A percentile compares a stretch with the other conserved stretches of the same genome.
Conservation (phyloP, 2,329 filamentous ascomycete genomes). For the Fusarium sp. region DNA sequence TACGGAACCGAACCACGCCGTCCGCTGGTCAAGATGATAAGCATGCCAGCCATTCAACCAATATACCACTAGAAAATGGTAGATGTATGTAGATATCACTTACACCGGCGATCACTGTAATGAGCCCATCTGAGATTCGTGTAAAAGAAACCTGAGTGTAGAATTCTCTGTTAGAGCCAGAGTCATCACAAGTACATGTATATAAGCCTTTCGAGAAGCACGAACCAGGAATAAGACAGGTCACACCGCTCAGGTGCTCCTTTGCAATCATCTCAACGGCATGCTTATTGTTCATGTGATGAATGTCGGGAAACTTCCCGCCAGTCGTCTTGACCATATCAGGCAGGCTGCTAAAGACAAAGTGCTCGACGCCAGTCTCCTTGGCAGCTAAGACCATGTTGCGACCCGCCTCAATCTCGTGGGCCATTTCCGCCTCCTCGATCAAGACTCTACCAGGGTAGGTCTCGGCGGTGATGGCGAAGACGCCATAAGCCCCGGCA, state of each 20-base stretch:
- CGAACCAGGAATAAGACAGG: slow-evolving; percentile 26
- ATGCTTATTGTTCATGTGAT: slow-evolving; percentile 32
- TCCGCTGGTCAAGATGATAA: slow-evolving; percentile 7
- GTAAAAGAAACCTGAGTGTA: slow-evolving; percentile 27
- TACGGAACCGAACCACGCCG: slow-evolving; percentile 26
- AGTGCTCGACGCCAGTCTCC: slow-evolving; percentile 22
- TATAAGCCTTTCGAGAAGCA: not conserved
- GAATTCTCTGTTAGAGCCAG: not conserved
- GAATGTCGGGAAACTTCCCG: slow-evolving; percentile 15
- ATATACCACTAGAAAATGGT: not conserved
- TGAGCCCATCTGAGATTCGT: slow-evolving; percentile 31
- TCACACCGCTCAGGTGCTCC: slow-evolving; percentile 17
- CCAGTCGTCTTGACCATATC: slow-evolving; percentile 15
- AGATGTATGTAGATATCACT: not conserved
- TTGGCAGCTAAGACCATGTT: slow-evolving; percentile 32
- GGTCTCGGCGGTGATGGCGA: slow-evolving; percentile 23
- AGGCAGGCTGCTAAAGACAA: slow-evolving; percentile 33
- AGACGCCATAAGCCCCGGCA: slow-evolving; percentile 24
- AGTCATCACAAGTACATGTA: not conserved
- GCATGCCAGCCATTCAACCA: not conserved
- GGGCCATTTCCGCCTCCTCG: slow-evolving; percentile 20
- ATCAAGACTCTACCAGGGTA: slow-evolving; percentile 15
- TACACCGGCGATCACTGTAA: slow-evolving; percentile 18
- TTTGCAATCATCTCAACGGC: slow-evolving; percentile 22
- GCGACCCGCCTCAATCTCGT: slow-evolving; percentile 24